Base-by-base conservation (phyloP, 2,329 filamentous ascomycete species). In the Chaetomium olivaceum region DNA sequence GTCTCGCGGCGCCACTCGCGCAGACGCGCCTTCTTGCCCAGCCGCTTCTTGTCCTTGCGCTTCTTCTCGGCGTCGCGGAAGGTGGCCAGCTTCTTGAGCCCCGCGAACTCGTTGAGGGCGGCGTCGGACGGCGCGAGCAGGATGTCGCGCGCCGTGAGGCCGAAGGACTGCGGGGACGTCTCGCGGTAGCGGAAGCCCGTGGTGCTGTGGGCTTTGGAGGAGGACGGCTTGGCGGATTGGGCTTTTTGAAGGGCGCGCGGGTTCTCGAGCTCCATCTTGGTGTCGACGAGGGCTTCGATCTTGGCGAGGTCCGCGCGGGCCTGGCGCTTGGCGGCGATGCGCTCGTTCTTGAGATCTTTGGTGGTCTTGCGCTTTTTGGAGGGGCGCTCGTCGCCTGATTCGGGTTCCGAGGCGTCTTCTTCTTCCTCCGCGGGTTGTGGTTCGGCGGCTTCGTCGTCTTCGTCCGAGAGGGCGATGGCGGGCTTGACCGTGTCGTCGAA, bases 61-160 rank as follows among this genome's bases (percentile, higher is more conserved):
- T 98, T 98, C 85, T 96, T 95, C 73, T 93, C 91, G 3, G 84
- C 82, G 75, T 97, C 93, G 64, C 95, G 86, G 82, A 95, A 99
- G 5, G 91, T 84, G 4, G 94, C 93, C 66, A 97, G 86, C 80
- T 97, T 98, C 85, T 99, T 99, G 74, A 99, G 81, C 7, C 95
- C 94, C 5, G 90, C 94, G 74, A 90, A 99, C 70, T 93, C 85
- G 77, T 99, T 99, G 70, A 99, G 86, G 62, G 89, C 88, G 56
- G 87, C 82, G 79, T 99, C 95, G 54, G 90, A 90, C 0, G 93
- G 92, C 70, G 96, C 92, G 75, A 89, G 84, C 39, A 99, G 85
- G 72, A 99, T 98, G 77, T 99, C 95, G 67, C 89, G 87, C 1
- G 93, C 83, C 0, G 92, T 96, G 74, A 99, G 87, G 65, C 95